A percentile compares a stretch with the other conserved stretches of the same genome.
phyloP scores from a whole-genome alignment of 2,329 filamentous ascomycete species.

The Diaporthe vexans region DNA sequence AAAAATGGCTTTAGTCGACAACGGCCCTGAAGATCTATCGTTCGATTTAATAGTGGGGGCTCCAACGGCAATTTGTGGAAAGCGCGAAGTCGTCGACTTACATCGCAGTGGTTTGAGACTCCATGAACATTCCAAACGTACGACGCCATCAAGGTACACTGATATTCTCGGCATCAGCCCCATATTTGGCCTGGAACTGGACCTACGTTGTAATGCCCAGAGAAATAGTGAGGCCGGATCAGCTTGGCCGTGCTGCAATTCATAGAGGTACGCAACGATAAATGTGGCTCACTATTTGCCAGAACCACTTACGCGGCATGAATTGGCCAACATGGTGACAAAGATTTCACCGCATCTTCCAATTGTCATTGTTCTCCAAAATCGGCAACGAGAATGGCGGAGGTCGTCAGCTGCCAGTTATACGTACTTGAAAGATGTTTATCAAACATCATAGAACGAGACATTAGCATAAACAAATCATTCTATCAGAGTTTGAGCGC shows the following conservation, averaged over 20 bases:
- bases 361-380: background rate
- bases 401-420: no score
- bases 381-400: background rate
- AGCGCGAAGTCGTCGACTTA: background rate
- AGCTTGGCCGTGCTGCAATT: background rate
- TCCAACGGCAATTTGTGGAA: no score
- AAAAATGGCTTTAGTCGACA: background rate
- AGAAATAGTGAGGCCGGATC: background rate
- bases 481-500: no score
- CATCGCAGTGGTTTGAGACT: background rate
- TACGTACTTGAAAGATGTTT: accelerated
- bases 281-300: background rate
- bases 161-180: slow-evolving; percentile 2
- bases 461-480: no score
- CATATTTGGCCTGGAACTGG: background rate
- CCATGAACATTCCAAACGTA: background rate
- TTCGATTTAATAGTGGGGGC: background rate
- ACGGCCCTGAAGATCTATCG: background rate
- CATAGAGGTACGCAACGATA: background rate
- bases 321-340: background rate
- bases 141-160: slow-evolving; percentile 4
- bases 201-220: slow-evolving; percentile 7
- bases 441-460: background rate
- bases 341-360: background rate
- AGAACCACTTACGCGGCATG: no score